phyloP scores from a whole-genome alignment of 2,329 filamentous ascomycete species.

The Bipolaris bicolor region DNA sequence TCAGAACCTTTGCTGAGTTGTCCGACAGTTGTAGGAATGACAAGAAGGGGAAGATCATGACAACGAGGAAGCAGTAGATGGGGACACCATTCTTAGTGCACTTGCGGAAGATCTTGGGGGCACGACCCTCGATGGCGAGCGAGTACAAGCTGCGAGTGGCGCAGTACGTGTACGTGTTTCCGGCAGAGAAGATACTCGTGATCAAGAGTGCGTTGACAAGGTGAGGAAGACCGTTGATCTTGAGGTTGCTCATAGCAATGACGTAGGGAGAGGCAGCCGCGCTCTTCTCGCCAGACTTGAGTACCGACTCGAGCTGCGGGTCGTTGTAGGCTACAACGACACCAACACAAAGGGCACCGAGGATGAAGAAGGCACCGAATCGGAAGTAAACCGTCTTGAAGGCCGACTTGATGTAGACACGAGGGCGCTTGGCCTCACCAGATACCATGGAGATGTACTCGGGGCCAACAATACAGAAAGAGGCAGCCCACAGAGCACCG shows the following conservation, averaged over 20 bases:
- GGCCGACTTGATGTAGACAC: conserved; percentile 55
- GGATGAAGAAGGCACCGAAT: conserved; percentile 56
- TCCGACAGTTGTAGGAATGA: conserved; percentile 76
- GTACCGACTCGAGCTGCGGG: conserved; percentile 68
- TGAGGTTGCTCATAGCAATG: conserved; percentile 64
- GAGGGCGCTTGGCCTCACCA: conserved; percentile 55
- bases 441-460: conserved; percentile 58
- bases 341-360: conserved; percentile 53
- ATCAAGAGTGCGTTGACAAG: conserved; percentile 64
- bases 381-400: conserved; percentile 58
- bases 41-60: conserved; percentile 71
- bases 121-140: conserved; percentile 60
- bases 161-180: conserved; percentile 62
- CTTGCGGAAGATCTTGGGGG: conserved; percentile 62
- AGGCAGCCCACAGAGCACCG: conserved; percentile 50
- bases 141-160: conserved; percentile 61
- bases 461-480: conserved; percentile 57
- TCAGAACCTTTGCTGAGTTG: conserved; percentile 69
- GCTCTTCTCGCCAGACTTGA: conserved; percentile 35
- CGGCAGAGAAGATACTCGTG: conserved; percentile 63
- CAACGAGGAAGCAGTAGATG: conserved; percentile 71
- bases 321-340: conserved; percentile 67
- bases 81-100: conserved; percentile 71
- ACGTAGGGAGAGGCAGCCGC: conserved; percentile 68
- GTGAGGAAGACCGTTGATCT: conserved; percentile 61